Evolutionary conservation across 2,329 filamentous ascomycete genomes (phyloP).

Genomic region (Aspergillus luchuensis): DNA sequence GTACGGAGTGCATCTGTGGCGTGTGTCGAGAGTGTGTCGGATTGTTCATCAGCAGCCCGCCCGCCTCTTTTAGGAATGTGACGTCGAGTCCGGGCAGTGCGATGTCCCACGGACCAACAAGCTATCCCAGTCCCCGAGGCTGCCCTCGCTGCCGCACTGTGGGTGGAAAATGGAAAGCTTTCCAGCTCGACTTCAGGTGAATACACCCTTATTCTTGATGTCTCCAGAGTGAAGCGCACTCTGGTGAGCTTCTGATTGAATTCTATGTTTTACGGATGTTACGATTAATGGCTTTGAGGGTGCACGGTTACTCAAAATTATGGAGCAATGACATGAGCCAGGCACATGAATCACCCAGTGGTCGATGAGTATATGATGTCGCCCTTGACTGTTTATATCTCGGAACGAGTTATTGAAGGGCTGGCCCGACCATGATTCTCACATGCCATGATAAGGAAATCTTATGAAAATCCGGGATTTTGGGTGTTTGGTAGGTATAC

Average conservation of each 20-base stretch:
- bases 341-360: not conserved
- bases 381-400: not conserved
- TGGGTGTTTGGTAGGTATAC: constrained; percentile 16
- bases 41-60: constrained; percentile 47
- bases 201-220: not conserved
- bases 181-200: constrained; percentile 52
- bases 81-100: constrained; percentile 36
- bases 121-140: constrained; percentile 42
- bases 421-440: constrained; percentile 20
- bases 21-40: constrained; percentile 82
- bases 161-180: constrained; percentile 51
- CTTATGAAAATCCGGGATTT: constrained; percentile 33
- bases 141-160: constrained; percentile 51
- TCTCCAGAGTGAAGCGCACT: not conserved
- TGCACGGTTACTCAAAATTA: constrained; percentile 25
- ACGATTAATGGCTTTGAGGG: constrained; percentile 30
- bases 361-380: constrained; percentile 1
- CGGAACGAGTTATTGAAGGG: constrained; percentile 17
- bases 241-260: not conserved
- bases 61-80: constrained; percentile 41
- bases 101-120: constrained; percentile 37
- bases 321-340: constrained; percentile 25
- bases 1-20: constrained; percentile 94
- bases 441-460: constrained; percentile 3
- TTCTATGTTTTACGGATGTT: constrained; percentile 32